Percentiles rank a stretch among this genome's conserved stretches.
phyloP scores from a whole-genome alignment of 2,329 filamentous ascomycete species.

The Dothistroma septosporum region DNA sequence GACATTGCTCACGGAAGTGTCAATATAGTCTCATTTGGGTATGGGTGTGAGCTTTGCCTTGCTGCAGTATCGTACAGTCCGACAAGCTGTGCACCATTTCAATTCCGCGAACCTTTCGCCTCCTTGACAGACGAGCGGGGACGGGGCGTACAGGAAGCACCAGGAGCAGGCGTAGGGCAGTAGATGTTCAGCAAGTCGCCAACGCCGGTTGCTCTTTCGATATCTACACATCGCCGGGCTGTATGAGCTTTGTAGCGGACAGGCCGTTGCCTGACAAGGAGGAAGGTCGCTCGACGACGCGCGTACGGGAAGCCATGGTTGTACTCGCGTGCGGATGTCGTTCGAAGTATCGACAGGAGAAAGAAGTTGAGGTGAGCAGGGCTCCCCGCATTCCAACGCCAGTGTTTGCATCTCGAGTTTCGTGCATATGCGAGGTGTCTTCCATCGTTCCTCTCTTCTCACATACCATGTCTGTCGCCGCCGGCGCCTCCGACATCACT shows the following conservation, averaged over 20 bases:
- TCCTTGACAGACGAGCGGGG: neutral
- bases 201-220: neutral
- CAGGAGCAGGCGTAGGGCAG: neutral
- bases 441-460: neutral
- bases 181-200: neutral
- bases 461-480: slow-evolving; percentile 22
- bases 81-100: neutral
- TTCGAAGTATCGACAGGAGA: neutral
- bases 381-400: neutral
- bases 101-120: neutral
- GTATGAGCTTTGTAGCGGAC: neutral
- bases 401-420: neutral
- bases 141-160: neutral
- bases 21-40: neutral
- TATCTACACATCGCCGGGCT: neutral
- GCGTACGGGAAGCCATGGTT: neutral
- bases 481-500: slow-evolving; percentile 33
- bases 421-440: neutral
- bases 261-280: neutral
- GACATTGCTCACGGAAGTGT: neutral
- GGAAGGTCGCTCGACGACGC: neutral
- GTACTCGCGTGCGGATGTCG: neutral
- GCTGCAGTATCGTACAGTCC: neutral
- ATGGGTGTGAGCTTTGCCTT: neutral
- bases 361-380: neutral